These are phyloP conservation scores for Neopestalotiopsis rosae DNA, from an alignment of 2,329 filamentous ascomycete genomes.

Conservation along the genomic window DNA sequence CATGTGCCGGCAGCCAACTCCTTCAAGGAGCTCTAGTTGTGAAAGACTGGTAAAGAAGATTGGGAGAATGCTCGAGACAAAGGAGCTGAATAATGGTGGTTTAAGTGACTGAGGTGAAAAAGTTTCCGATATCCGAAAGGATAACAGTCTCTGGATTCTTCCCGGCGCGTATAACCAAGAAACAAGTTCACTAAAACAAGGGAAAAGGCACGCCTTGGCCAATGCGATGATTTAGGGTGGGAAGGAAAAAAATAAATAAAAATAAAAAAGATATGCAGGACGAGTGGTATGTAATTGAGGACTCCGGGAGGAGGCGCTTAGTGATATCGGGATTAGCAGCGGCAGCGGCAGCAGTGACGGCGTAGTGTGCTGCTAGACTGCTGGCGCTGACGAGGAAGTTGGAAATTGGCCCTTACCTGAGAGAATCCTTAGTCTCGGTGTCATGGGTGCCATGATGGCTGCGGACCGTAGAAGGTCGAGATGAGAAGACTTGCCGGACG, in stretches of 20 bases:
- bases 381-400: conserved; percentile 6
- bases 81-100: background rate
- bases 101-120: background rate
- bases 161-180: conserved; percentile 13
- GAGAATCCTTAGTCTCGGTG: conserved; percentile 65
- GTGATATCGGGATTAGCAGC: conserved; percentile 22
- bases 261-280: conserved; percentile 8
- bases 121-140: background rate
- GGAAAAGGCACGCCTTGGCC: conserved; percentile 1
- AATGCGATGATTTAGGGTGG: background rate
- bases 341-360: conserved; percentile 28
- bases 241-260: background rate
- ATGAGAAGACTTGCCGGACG: conserved; percentile 8
- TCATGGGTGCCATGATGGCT: conserved; percentile 62
- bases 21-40: conserved; percentile 4
- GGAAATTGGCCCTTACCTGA: conserved; percentile 56
- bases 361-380: conserved; percentile 18
- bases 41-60: background rate
- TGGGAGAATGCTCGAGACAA: background rate
- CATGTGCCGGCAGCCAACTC: conserved; percentile 24
- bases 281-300: conserved; percentile 17
- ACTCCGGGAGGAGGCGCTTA: conserved; percentile 21
- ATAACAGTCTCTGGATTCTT: background rate
- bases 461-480: conserved; percentile 33
- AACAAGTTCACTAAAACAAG: background rate